Evolutionary conservation across 805 yeast genomes (phyloP).

Genomic region (Candida loeiensis): DNA sequence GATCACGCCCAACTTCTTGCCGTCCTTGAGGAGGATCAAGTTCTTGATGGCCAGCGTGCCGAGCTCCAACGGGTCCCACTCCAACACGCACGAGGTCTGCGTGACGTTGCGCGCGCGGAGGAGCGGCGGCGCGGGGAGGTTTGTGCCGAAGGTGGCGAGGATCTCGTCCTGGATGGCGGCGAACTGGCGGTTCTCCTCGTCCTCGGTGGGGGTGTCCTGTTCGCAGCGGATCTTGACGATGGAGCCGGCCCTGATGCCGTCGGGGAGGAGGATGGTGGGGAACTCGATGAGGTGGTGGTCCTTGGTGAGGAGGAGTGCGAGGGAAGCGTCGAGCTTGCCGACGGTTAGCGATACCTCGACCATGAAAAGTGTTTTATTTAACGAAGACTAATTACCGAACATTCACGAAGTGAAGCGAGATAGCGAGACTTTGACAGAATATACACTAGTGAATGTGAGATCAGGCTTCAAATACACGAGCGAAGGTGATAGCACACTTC

Average conservation of each 20-base stretch:
- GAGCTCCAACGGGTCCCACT: conserved; percentile 84
- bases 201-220: conserved; percentile 66
- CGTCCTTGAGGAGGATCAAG: conserved; percentile 72
- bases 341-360: conserved; percentile 92
- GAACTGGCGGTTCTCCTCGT: conserved; percentile 55
- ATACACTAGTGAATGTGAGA: too few species aligned
- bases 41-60: conserved; percentile 81
- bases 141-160: conserved; percentile 64
- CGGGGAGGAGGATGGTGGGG: conserved; percentile 91
- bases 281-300: conserved; percentile 95
- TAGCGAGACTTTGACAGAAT: too few species aligned
- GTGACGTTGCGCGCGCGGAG: conserved; percentile 74
- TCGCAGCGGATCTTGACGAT: conserved; percentile 83
- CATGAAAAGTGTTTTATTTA: conserved; percentile 34
- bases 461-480: too few species aligned
- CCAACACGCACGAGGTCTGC: conserved; percentile 90
- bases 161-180: conserved; percentile 69
- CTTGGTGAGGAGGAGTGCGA: conserved; percentile 83
- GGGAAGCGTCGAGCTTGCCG: conserved; percentile 92
- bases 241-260: conserved; percentile 88
- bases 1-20: conserved; percentile 69
- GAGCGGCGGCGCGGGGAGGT: conserved; percentile 68
- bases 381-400: too few species aligned
- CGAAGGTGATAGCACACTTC: too few species aligned
- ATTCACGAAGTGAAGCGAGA: too few species aligned